Evolutionary conservation across 2,329 filamentous ascomycete genomes (phyloP).

Genomic region (Triangularia setosa): DNA sequence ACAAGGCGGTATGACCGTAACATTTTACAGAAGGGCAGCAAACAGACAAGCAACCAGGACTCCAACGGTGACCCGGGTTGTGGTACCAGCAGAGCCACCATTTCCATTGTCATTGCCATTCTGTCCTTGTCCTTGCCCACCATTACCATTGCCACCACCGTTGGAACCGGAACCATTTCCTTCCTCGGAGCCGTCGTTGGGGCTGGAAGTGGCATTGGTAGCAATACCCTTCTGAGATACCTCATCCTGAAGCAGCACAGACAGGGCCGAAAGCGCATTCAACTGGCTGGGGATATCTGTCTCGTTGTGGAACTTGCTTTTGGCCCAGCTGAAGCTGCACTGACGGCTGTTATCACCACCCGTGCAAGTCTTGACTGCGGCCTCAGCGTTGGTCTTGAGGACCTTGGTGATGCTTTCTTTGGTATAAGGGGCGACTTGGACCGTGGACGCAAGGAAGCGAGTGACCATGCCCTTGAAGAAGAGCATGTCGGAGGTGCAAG

Average conservation of each 20-base stretch:
- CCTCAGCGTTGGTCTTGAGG: constrained; percentile 42
- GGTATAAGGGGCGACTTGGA: constrained; percentile 47
- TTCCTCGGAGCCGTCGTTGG: background rate
- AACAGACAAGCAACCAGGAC: constrained; percentile 9
- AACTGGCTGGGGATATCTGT: constrained; percentile 45
- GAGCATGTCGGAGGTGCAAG: constrained; percentile 54
- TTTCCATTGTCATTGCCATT: background rate
- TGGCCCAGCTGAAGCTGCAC: constrained; percentile 48
- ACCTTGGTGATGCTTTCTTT: constrained; percentile 40
- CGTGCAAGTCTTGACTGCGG: constrained; percentile 45
- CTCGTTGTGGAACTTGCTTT: constrained; percentile 40
- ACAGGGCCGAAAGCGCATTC: constrained; percentile 45
- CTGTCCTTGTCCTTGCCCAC: background rate
- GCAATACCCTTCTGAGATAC: background rate
- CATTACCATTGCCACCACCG: background rate
- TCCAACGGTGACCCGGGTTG: background rate
- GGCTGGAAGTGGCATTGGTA: background rate
- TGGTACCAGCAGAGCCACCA: background rate
- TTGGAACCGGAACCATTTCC: background rate
- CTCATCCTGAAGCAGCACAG: constrained; percentile 34
- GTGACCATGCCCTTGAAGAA: constrained; percentile 54
- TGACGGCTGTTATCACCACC: constrained; percentile 33
- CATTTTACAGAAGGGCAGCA: constrained; percentile 3
- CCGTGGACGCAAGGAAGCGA: constrained; percentile 46
- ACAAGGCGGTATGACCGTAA: background rate